phyloP scores from a whole-genome alignment of 2,329 filamentous ascomycete genomes.

The Knufia petricola region DNA sequence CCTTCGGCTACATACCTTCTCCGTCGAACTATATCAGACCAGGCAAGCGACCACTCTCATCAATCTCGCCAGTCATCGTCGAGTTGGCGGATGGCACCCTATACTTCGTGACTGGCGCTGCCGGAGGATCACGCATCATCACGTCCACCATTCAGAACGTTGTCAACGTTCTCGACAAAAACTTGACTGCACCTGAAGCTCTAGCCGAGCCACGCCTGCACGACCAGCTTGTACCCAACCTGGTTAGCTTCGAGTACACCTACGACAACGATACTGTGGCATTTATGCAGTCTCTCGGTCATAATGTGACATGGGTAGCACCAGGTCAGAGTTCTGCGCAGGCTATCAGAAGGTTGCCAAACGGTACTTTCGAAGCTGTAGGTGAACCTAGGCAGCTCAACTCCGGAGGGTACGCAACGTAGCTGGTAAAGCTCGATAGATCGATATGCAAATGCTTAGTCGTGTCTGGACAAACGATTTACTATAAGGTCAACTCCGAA shows the following conservation, averaged over 20 bases:
- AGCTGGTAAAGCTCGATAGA: constrained; percentile 10
- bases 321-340: constrained; percentile 61
- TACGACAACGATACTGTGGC: constrained; percentile 58
- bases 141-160: constrained; percentile 66
- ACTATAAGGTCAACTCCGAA: too few species aligned
- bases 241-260: constrained; percentile 55
- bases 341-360: constrained; percentile 49
- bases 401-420: constrained; percentile 55
- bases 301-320: constrained; percentile 61
- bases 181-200: constrained; percentile 51
- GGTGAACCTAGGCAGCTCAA: constrained; percentile 65
- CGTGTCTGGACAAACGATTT: too few species aligned
- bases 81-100: constrained; percentile 55
- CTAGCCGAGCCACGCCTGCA: constrained; percentile 62
- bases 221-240: constrained; percentile 70
- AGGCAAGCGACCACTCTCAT: constrained; percentile 72
- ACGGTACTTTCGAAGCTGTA: constrained; percentile 68
- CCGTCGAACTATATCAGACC: constrained; percentile 72
- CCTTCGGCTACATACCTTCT: constrained; percentile 75
- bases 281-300: constrained; percentile 54
- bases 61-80: constrained; percentile 69
- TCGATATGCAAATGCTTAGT: too few species aligned
- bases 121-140: constrained; percentile 75
- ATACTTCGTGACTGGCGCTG: constrained; percentile 62
- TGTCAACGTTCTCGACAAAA: constrained; percentile 61